Evolutionary conservation across 2,329 filamentous ascomycete species (phyloP), one percentile per base, ranked within the genome.

Genomic region (Cladosporium sp.): DNA sequence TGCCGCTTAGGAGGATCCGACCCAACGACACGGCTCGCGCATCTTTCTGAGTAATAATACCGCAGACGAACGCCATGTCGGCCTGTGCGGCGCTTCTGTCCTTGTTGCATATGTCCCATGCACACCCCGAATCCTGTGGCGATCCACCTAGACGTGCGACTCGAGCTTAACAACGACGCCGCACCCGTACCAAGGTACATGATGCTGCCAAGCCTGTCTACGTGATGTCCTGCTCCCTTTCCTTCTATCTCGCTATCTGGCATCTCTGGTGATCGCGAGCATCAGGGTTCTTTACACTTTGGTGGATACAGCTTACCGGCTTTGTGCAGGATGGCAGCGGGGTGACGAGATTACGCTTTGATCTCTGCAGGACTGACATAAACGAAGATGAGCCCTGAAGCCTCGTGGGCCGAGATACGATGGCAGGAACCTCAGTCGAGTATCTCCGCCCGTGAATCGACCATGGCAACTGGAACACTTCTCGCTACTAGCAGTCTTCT

Each of bases 41-140:
- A 36, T 53, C 28, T 19, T 37, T 20, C 28, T 47, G 52, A 24
- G 45, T 36, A 32, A 55, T 55, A 47, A 55, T 45, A 55, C 52
- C 52, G 52, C 52, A 55, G 28, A 20, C 19, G 24, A 54, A 34
- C 39, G 51, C 51, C 39, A 37, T 34, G 48, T 25, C 22, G 51
- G 52, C 52, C 52, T 55, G 52, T 55, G 52, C 51, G 51, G 51
- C 37, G 49, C 50, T 53, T 53, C 36, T 37, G 13, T 34, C 19
- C 24, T 32, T 32, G 52, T 37, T 37, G 52, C 52, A 55, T 45
- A 37, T 42, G 20, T 47, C 40, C 52, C 39, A 44, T 39, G 51
- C 51, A 47, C 50, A 55, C 39, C 40, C 52, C n/a, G 37, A 47
- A 45, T 47, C 52, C 52, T 54, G 47, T 50, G 47, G 47, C 34